Percentiles rank a stretch among this genome's conserved stretches.
Conservation (phyloP, 306 rosid genomes). For the Quercus engelmannii region DNA sequence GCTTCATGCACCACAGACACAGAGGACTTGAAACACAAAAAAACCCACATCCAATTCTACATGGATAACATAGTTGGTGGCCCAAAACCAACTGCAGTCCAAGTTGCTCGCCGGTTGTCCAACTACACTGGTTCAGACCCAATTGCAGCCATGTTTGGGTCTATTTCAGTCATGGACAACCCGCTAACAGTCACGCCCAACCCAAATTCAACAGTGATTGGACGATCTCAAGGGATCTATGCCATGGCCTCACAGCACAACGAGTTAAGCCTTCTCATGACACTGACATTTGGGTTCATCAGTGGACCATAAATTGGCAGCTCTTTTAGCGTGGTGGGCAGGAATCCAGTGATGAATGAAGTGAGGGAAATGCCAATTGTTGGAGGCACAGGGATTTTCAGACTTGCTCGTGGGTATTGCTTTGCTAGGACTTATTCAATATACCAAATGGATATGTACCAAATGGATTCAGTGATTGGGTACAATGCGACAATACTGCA, state of each 20-base stretch:
- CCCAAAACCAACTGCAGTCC: slow-evolving; percentile 17
- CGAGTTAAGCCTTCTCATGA: slow-evolving; percentile 26
- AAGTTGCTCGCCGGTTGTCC: slow-evolving; percentile 14
- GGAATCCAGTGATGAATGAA: slow-evolving; percentile 16
- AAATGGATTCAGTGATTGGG: neutral
- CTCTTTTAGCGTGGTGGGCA: slow-evolving; percentile 14
- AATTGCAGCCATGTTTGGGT: slow-evolving; percentile 15
- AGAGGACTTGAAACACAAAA: slow-evolving; percentile 13
- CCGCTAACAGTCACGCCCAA: slow-evolving; percentile 21
- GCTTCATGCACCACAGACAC: neutral
- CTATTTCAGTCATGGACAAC: slow-evolving; percentile 16
- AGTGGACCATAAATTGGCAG: slow-evolving; percentile 15
- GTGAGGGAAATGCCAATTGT: slow-evolving; percentile 21
- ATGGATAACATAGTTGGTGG: slow-evolving; percentile 26
- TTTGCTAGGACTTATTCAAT: neutral
- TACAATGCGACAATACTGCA: slow-evolving; percentile 4
- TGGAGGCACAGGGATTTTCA: slow-evolving; percentile 15
- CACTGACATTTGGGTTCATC: slow-evolving; percentile 5
- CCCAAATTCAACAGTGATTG: slow-evolving; percentile 13
- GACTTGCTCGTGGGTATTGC: slow-evolving; percentile 17
- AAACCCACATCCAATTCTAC: slow-evolving; percentile 23
- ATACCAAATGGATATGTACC: neutral
- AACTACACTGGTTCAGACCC: slow-evolving; percentile 24
- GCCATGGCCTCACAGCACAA: slow-evolving; percentile 19
- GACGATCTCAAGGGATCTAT: slow-evolving; percentile 26